Evolutionary conservation across 345 rosid genomes (phyloP), one percentile per base, ranked within the genome.

Genomic region (Cardamine resedifolia): DNA sequence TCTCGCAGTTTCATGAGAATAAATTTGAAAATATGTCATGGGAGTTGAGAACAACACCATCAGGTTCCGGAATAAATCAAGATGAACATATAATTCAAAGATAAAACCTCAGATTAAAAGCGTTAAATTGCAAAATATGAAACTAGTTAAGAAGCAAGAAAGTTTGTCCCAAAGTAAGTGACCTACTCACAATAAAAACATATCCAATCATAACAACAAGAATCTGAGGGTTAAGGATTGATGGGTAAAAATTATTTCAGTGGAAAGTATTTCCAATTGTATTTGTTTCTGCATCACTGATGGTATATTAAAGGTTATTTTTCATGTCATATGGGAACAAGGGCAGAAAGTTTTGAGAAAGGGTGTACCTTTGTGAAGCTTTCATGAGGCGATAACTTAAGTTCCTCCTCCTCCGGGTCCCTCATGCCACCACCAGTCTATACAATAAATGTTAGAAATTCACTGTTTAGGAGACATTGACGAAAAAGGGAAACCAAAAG

Each of bases 401-500:
- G 63, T 82, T 90, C 96, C 19, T 76, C 81, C n/a, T 83, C 70
- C 3, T n/a, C 53, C 20, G 91, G 88, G 79, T 80, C 75, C 72
- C 92, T 83, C 58, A 87, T 64, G 41, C 92, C 83, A 34, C 96
- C 92, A 20, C 33, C 78, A 33, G 87, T 83, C 91, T 91, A 26
- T 56, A 72, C 27, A 68, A 50, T 24, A 50, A 36, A 61, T 49
- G 44, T 59, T 38, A 43, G 36, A 63, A 60, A 63, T 49, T 23
- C 5, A 23, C 5, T 49, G 15, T 18, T 30, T 61, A 39, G 27
- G 58, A 47, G 36, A 21, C 43, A 67, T 8, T 45, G 66, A 58
- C 23, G 38, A 57, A 16, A 68, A 58, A 50, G 44, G 21, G 68
- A 19, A 9, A 59, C 10, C 8, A 20, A 5, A 23, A 18, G 30